phyloP scores from a whole-genome alignment of 495 filamentous ascomycete genomes.

The Penicilliopsis zonata region DNA sequence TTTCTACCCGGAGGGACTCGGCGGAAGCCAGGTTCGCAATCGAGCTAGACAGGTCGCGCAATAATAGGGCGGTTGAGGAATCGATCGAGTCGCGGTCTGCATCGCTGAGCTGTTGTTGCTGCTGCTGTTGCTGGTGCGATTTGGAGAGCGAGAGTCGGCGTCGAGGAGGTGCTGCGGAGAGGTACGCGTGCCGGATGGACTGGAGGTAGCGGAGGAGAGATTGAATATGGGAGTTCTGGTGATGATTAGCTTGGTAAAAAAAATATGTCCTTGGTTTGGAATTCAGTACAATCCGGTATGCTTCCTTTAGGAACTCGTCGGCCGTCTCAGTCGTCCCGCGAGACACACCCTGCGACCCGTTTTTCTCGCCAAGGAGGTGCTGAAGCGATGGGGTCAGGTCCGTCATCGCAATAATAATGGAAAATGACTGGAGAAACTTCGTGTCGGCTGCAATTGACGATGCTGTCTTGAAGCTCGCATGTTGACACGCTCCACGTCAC shows the following conservation, averaged over 20 bases:
- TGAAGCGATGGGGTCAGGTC: conserved; percentile 50
- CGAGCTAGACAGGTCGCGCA: conserved; percentile 68
- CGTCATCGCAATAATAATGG: no score
- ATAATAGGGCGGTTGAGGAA: conserved; percentile 65
- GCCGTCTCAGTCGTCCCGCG: conserved; percentile 40
- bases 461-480: no score
- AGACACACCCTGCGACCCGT: no score
- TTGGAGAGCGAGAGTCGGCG: conserved; percentile 22
- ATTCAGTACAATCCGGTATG: conserved; percentile 68
- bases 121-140: conserved; percentile 27
- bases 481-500: no score
- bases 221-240: conserved; percentile 72
- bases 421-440: no score
- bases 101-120: conserved; percentile 43
- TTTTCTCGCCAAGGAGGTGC: conserved; percentile 43
- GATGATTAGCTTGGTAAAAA: conserved; percentile 1
- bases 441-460: not conserved
- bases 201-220: conserved; percentile 67
- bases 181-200: conserved; percentile 79
- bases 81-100: conserved; percentile 70
- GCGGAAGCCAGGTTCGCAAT: conserved; percentile 69
- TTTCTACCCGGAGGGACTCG: conserved; percentile 68
- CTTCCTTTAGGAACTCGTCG: conserved; percentile 92
- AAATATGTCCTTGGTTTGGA: conserved; percentile 3
- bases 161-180: conserved; percentile 55